phyloP scores from a whole-genome alignment of 2,329 filamentous ascomycete species.

The Alternaria hordeiaustralica region DNA sequence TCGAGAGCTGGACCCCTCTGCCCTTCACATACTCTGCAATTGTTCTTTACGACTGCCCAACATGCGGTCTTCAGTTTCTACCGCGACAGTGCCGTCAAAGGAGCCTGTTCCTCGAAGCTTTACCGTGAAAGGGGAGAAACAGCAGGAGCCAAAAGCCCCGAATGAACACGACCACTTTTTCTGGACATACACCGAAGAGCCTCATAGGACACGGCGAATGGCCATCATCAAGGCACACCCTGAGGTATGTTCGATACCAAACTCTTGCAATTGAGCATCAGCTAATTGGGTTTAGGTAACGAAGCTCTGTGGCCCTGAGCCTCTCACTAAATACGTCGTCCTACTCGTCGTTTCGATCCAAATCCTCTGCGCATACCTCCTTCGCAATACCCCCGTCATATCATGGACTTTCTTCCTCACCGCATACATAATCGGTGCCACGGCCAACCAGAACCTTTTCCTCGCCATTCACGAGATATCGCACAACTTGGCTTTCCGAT shows the following conservation, averaged over 20 bases:
- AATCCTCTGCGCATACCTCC: constrained; percentile 74
- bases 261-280: not conserved
- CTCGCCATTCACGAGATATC: constrained; percentile 98
- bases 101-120: constrained; percentile 32
- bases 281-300: constrained; percentile 68
- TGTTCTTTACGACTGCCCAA: constrained; percentile 11
- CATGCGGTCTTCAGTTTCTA: constrained; percentile 48
- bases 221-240: constrained; percentile 98
- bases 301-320: constrained; percentile 95
- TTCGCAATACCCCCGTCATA: constrained; percentile 78
- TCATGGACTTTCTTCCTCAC: constrained; percentile 85
- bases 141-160: constrained; percentile 15
- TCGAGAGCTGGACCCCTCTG: constrained; percentile 9
- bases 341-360: constrained; percentile 83
- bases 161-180: constrained; percentile 72
- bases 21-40: constrained; percentile 4
- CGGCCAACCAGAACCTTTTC: constrained; percentile 97
- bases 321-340: constrained; percentile 93
- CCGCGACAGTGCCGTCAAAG: constrained; percentile 36
- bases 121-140: constrained; percentile 28
- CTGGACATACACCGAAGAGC: constrained; percentile 99
- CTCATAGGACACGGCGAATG: constrained; percentile 85
- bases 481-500: constrained; percentile 93
- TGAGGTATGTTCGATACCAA: constrained; percentile 69
- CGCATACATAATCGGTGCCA: constrained; percentile 90